Evolutionary conservation across 169 alveolate species (phyloP), one percentile per base, ranked within the genome.

Genomic region (Babesia bovis): DNA sequence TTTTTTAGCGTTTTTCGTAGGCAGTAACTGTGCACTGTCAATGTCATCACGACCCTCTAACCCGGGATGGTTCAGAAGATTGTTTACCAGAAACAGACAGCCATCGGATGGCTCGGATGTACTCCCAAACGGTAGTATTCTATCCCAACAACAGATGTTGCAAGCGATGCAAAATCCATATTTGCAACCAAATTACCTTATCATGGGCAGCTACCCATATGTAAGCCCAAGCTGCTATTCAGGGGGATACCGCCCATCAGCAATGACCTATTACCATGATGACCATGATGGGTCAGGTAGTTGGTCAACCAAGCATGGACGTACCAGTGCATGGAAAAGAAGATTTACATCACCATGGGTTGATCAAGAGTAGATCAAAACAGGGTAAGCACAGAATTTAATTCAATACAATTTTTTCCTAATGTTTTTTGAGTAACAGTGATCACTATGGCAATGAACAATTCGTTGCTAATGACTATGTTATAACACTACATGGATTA

Each of bases 161-260:
- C 73, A 63, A 7, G 60, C 41, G 3, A 38, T 61, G 66, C 71
- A 59, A 15, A 71, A 71, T 41, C 82, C 82, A 6, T 71, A 71
- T 32, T 36, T 71, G 36, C 69, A 51, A 33, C 82, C 82, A 6
- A 71, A 71, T 65, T 71, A 71, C 52, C 36, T 52, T 17, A 51
- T 49, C 73, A 71, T 71, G 82, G 73, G 73, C 9, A 55, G 65
- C 56, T 71, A 71, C 65, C 82, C 82, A 1, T 71, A 58, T 59
- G 66, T 71, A n/a, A 41, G 45, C 61, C 17, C 32, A 1, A 47
- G 61, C 4, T 28, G 30, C 60, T 30, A 26, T 25, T 4, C 52
- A 40, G 28, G 10, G 9, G 17, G 61, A 1, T 41, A 38, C 41
- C 49, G 21, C 21, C 47, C 58, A 32, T 15, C 50, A 21, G 15